Base-by-base conservation (phyloP, 495 filamentous ascomycete genomes). In the Diplogelasinospora grovesii region DNA sequence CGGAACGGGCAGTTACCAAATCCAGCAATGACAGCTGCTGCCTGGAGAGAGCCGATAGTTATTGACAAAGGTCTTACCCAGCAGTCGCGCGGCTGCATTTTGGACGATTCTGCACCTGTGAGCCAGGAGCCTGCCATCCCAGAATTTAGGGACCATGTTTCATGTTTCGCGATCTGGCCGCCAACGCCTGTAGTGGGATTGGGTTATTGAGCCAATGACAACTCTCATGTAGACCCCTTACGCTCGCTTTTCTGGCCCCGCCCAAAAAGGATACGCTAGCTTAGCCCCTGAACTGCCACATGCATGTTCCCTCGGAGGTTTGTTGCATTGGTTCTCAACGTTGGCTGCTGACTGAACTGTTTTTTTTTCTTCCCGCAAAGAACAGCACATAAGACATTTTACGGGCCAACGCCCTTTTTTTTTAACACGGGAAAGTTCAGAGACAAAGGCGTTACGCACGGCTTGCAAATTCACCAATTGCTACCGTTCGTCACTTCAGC, bases 111-210 rank as follows among this genome's bases (percentile, higher is more conserved):
- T 28, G 4, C 7, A 10, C 8, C 14, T 27, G 26, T 10, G 3
- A 4, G 18, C 18, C 25, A 11, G 13, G n/a, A 11, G 19, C 42
- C 42, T 45, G 42, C 39, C 42, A 45, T 45, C 35, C 33, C 42
- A 33, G 21, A 45, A 39, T 45, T 44, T 28, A 38, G 20, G 24
- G 42, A n/a, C 33, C 28, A 4, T 30, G 42, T 45, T 45, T 45
- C 42, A 45, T 24, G 34, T 45, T 25, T 16, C 31, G 11, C 20
- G 8, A 20, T 26, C 3, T 10, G 13, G 11, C 21, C 21, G 37
- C 37, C 20, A 31, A 40, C 22, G 13, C 30, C 15, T 14, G 13
- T 33, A n/a, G n/a, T n/a, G n/a, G 30, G 30, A 14, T 33, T 33
- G 30, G 30, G 30, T 18, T 4, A n/a, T n/a, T 20, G 15, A 21